Conservation (phyloP, 164 flowering plant genomes). For the Sextonia rubra region DNA sequence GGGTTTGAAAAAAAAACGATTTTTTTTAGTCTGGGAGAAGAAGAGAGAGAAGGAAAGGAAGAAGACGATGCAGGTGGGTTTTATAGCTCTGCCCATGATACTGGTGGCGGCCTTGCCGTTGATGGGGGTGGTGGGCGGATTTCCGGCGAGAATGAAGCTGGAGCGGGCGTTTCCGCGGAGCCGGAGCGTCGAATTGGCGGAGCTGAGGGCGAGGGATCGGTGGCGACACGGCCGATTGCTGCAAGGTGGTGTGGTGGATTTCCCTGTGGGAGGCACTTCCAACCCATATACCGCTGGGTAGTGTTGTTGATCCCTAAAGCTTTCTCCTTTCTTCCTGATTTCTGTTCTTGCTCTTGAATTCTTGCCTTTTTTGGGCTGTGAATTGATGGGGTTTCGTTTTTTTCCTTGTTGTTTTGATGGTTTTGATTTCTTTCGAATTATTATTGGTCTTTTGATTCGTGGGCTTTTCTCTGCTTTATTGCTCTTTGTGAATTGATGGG, state of each 20-base stretch:
- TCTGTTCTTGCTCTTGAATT: background rate
- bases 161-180: constrained; percentile 61
- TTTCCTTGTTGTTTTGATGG: background rate
- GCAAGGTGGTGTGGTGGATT: constrained; percentile 76
- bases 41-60: background rate
- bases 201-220: constrained; percentile 53
- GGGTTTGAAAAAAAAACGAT: background rate
- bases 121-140: constrained; percentile 21
- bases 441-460: background rate
- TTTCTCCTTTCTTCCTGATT: background rate
- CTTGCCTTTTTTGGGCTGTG: background rate
- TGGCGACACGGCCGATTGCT: constrained; percentile 68
- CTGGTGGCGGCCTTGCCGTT: constrained; percentile 13
- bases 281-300: constrained; percentile 63
- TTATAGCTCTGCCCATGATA: constrained; percentile 22
- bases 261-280: constrained; percentile 62
- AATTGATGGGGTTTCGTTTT: background rate
- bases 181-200: constrained; percentile 32
- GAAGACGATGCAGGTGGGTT: constrained; percentile 28
- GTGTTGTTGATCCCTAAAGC: background rate
- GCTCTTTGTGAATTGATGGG: background rate
- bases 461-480: background rate
- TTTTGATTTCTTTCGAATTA: background rate
- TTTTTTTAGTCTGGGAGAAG: background rate
- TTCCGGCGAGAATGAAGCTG: constrained; percentile 46